Percentiles rank a stretch among this genome's conserved stretches.
Evolutionary conservation across 345 rosid genomes (phyloP).

Genomic region (Diplotaxis tenuifolia): DNA sequence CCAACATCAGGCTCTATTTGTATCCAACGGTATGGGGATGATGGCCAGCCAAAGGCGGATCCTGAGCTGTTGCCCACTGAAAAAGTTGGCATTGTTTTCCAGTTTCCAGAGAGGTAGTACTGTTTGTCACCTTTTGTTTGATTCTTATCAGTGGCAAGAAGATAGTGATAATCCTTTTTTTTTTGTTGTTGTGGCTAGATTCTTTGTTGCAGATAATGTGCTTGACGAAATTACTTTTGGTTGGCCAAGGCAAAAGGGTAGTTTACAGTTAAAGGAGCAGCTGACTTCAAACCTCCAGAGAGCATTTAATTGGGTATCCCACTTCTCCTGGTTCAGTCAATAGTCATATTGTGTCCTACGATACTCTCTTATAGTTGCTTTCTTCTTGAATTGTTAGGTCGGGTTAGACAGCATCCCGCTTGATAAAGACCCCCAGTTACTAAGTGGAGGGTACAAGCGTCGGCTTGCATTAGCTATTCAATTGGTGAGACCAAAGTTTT

Average conservation of each 20-base stretch:
- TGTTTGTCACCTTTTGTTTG: neutral
- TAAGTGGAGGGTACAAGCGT: conserved; percentile 94
- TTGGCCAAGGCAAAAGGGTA: conserved; percentile 82
- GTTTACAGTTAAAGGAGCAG: conserved; percentile 57
- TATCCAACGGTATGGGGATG: conserved; percentile 58
- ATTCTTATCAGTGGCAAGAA: neutral
- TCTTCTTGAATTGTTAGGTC: conserved; percentile 52
- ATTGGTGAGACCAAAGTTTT: conserved; percentile 51
- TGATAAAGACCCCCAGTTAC: conserved; percentile 83
- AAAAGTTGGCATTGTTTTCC: conserved; percentile 90
- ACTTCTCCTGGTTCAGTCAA: conserved; percentile 16
- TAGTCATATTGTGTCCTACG: conserved; percentile 10
- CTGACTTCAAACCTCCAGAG: conserved; percentile 73
- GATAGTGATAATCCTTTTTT: neutral
- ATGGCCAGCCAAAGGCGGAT: conserved; percentile 50
- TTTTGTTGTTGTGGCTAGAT: conserved; percentile 40
- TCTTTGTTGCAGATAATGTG: conserved; percentile 80
- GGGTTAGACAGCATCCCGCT: conserved; percentile 72
- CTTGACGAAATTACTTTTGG: conserved; percentile 89
- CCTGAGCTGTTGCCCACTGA: conserved; percentile 53
- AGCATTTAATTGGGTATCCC: conserved; percentile 78
- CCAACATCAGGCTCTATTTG: conserved; percentile 85
- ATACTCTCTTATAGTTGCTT: conserved; percentile 4
- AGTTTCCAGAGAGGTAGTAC: conserved; percentile 85
- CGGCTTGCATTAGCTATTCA: conserved; percentile 92